Evolutionary conservation across 495 filamentous ascomycete genomes (phyloP), one percentile per base, ranked within the genome.

Genomic region (Penicillium dipodomyicola): DNA sequence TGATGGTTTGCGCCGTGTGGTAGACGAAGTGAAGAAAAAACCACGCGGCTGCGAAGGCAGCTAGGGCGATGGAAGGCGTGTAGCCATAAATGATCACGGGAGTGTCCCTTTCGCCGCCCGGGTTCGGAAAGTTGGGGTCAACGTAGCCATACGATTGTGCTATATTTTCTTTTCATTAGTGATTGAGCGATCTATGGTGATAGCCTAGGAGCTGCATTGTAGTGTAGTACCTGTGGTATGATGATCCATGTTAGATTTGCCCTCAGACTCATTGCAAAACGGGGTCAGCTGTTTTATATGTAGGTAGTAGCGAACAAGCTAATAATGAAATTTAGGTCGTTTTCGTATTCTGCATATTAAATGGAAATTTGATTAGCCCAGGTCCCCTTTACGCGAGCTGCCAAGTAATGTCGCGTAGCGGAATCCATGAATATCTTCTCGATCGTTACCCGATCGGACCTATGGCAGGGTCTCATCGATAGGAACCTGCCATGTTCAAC

Each of bases 51-150:
- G 59, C 56, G 20, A 62, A 54, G 20, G 55, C 59, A 4, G 59
- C 59, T 1, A 62, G 27, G 1, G 37, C 50, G 33, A 62, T 58
- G 4, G 59, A 62, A 12, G 55, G 59, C 10, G 59, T 62, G 12
- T 62, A 62, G n/a, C 59, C 59, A 29, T 62, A 62, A 6, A 62
- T 62, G 15, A 62, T 59, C 19, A 54, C 40, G 5, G 39, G 45
- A 8, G 56, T 58, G 23, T 59, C 50, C 30, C 51, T 62, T 33
- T 53, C 20, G 11, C 50, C 56, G n/a, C 45, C 27, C 0, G 59
- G 59, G 17, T 55, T 51, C 3, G 56, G 39, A 14, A 62, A 62
- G 37, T 62, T 48, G 1, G 56, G 56, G 33, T 62, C 59, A 5
- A 59, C 40, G 32, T 62, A 62, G 40, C 59, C 59, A 37, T 54